A percentile compares a stretch with the other conserved stretches of the same genome.
Evolutionary conservation across 352 stramenopile species (phyloP).

Genomic region (Paralagenidium karlingii): DNA sequence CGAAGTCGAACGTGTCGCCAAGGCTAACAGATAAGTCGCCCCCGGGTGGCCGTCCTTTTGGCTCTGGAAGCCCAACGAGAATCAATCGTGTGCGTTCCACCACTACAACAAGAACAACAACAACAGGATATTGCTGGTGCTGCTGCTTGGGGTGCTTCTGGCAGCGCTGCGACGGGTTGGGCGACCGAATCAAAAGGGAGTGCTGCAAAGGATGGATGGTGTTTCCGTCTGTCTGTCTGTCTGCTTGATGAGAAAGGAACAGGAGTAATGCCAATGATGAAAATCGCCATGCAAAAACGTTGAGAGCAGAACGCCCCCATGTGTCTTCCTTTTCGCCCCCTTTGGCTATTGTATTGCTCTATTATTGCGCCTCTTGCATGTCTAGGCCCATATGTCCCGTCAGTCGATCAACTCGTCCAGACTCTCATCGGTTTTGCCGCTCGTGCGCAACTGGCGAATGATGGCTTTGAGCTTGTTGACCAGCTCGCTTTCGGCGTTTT

Average conservation of each 20-base stretch:
- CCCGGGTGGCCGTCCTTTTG: slow-evolving; percentile 1
- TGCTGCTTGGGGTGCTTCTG: slow-evolving; percentile 1
- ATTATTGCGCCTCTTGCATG: not conserved
- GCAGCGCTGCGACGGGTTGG: not conserved
- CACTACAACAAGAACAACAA: too few relatives aligned
- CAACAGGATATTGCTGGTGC: slow-evolving; percentile 13
- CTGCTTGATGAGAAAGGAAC: too few relatives aligned
- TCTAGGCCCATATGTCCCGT: too few relatives aligned
- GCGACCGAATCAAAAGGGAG: not conserved
- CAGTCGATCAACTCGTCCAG: slow-evolving; percentile 51
- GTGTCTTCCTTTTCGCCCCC: slow-evolving; percentile 6
- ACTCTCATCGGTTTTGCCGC: slow-evolving; percentile 52
- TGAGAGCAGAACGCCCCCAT: slow-evolving; percentile 37
- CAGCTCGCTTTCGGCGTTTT: slow-evolving; percentile 74
- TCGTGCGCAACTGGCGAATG: slow-evolving; percentile 55
- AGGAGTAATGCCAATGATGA: too few relatives aligned
- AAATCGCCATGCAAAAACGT: slow-evolving; percentile 78
- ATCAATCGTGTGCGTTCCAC: too few relatives aligned
- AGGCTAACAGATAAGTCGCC: slow-evolving; percentile 99
- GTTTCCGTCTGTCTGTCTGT: too few relatives aligned
- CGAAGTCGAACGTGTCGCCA: slow-evolving; percentile 99
- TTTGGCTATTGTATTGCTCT: slow-evolving; percentile 4
- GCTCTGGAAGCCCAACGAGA: slow-evolving; percentile 8
- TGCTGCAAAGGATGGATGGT: too few relatives aligned
- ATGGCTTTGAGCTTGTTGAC: slow-evolving; percentile 73